Conservation (phyloP, 345 rosid genomes). For the Eutrema heterophyllum region DNA sequence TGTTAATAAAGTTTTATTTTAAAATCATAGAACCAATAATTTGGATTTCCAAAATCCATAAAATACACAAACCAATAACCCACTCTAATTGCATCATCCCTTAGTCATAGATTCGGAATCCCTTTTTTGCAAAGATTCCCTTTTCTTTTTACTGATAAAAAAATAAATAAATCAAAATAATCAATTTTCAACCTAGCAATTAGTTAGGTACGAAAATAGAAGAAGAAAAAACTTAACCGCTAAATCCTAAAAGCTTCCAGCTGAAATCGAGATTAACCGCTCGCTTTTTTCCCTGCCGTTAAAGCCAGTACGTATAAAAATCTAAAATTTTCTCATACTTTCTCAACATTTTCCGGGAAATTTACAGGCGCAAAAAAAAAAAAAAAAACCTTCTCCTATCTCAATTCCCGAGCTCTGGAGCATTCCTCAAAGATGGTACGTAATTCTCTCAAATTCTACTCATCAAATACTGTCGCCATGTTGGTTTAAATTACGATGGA, state of each 20-base stretch:
- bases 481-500: background rate
- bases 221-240: slow-evolving; percentile 7
- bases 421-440: slow-evolving; percentile 27
- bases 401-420: too few species aligned
- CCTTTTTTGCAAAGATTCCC: too few species aligned
- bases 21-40: too few species aligned
- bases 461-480: background rate
- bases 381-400: background rate
- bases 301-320: background rate
- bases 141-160: too few species aligned
- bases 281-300: background rate
- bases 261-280: slow-evolving; percentile 25
- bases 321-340: slow-evolving; percentile 33
- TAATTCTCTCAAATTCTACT: background rate
- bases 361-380: background rate
- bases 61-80: too few species aligned
- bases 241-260: background rate
- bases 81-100: background rate
- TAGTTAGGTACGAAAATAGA: too few species aligned
- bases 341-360: slow-evolving; percentile 10
- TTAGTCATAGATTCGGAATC: background rate
- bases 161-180: too few species aligned
- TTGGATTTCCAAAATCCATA: too few species aligned
- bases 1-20: too few species aligned
- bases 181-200: too few species aligned